These are phyloP conservation scores for Xylariomycetidae sp. DNA, from an alignment of 2,329 filamentous ascomycete species.

Conservation along the genomic window DNA sequence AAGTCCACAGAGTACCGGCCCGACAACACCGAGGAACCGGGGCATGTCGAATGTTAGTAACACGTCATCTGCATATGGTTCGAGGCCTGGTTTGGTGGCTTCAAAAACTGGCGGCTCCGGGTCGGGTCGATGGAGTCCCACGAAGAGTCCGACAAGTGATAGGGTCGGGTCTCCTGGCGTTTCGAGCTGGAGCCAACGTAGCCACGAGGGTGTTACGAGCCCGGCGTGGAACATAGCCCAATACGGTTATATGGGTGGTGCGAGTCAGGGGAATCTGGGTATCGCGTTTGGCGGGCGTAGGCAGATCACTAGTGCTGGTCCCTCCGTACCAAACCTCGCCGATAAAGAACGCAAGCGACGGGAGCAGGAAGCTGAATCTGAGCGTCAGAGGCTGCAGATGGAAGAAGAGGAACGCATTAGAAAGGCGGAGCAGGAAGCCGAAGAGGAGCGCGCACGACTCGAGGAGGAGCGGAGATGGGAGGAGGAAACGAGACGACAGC, in stretches of 20 bases:
- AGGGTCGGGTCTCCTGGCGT: slow-evolving; percentile 53
- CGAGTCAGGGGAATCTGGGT: slow-evolving; percentile 91
- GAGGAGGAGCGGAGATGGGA: slow-evolving; percentile 66
- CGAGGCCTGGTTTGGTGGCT: slow-evolving; percentile 36
- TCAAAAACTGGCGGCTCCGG: slow-evolving; percentile 49
- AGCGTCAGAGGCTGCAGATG: slow-evolving; percentile 50
- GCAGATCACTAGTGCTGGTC: slow-evolving; percentile 83
- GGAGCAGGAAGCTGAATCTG: slow-evolving; percentile 54
- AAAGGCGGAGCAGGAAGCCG: slow-evolving; percentile 44
- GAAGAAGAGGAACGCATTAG: slow-evolving; percentile 48
- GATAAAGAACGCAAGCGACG: slow-evolving; percentile 73
- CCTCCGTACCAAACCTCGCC: slow-evolving; percentile 72
- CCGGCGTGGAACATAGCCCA: slow-evolving; percentile 99
- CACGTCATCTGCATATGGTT: slow-evolving; percentile 45
- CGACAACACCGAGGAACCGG: slow-evolving; percentile 43
- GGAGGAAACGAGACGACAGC: slow-evolving; percentile 55
- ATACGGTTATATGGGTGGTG: slow-evolving; percentile 97
- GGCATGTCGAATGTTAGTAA: slow-evolving; percentile 56
- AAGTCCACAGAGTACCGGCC: slow-evolving; percentile 64
- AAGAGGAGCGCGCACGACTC: slow-evolving; percentile 56
- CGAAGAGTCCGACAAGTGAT: slow-evolving; percentile 54
- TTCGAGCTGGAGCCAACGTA: slow-evolving; percentile 86
- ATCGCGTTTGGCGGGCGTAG: slow-evolving; percentile 87
- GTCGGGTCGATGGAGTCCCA: slow-evolving; percentile 57
- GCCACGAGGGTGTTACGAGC: slow-evolving; percentile 72